Conservation (phyloP, 225 moss, liverwort and hornwort genomes). For the Physcomitrium patens region DNA sequence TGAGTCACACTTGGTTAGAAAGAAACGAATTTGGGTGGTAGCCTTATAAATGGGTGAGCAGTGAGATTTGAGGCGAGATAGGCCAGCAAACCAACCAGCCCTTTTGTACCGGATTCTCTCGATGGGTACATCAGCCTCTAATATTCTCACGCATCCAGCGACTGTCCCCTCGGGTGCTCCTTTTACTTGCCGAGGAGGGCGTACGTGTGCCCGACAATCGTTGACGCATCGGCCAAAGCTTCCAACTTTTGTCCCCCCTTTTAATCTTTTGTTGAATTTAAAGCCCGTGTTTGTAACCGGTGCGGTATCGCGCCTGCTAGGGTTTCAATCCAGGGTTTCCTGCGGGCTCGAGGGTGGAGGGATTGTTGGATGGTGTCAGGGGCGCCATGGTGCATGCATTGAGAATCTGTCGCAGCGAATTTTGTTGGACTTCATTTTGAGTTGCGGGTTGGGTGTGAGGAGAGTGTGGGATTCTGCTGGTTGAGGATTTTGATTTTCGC, state of each 20-base stretch:
- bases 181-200: too few relatives aligned
- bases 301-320: conserved; percentile 13
- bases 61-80: conserved; percentile 43
- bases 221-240: background rate
- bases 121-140: conserved; percentile 23
- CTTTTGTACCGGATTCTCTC: conserved; percentile 23
- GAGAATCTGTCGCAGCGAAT: background rate
- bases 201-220: too few relatives aligned
- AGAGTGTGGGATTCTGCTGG: conserved; percentile 32
- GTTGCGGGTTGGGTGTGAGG: background rate
- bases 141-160: background rate
- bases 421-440: background rate
- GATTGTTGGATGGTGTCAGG: background rate
- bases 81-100: conserved; percentile 26
- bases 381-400: background rate
- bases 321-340: conserved; percentile 38
- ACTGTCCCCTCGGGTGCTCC: background rate
- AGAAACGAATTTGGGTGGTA: background rate
- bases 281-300: too few relatives aligned
- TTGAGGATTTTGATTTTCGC: background rate
- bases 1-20: conserved; percentile 2
- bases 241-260: background rate
- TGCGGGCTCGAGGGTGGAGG: conserved; percentile 13
- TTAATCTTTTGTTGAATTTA: background rate
- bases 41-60: conserved; percentile 36